Evolutionary conservation across 371 early-diverging fungal genomes (phyloP), one percentile per base, ranked within the genome.

Genomic region (Batkoa obscura): DNA sequence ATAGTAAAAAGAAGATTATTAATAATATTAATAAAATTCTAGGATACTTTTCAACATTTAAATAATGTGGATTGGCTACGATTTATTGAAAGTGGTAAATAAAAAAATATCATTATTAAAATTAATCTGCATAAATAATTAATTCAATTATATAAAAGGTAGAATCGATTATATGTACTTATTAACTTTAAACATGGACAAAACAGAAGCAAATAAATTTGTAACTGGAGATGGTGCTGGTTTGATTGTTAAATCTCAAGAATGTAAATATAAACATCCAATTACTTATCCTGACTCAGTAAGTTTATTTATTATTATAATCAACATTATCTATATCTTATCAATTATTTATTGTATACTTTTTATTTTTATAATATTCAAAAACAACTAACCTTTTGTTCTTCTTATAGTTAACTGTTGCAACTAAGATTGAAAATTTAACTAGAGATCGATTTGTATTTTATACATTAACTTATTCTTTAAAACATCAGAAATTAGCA

Each of bases 11-110:
- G 6, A 23, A 4, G 15, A 5, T 8, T n/a, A 47, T 47, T 8
- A 30, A 50, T 23, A 4, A 30, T 8, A 34, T 50, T 32, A 8
- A 50, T 50, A 2, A 4, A 9, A 31, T 2, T 55, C 9, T 45
- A 45, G 56, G 56, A 45, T 45, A 5, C 56, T 10, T 55, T 55
- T 55, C n/a, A 42, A 47, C 56, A 55, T 46, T n/a, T 55, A 5
- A 55, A 55, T 45, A 55, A 55, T 15, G 56, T 55, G 12, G 34
- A 55, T 15, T 55, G 56, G 56, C 31, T 55, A 33, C 56, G 56
- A 9, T 45, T 55, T 8, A 45, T 55, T 33, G 45, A 55, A 43
- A 43, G 46, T 31, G 46, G 56, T 55, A 45, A n/a, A 2, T 52
- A 6, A 10, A 10, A 2, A 35, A 36, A 33, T 49, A n/a, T n/a